phyloP scores from a whole-genome alignment of 768 basidiomycete genomes.

The Megacollybia marginata region DNA sequence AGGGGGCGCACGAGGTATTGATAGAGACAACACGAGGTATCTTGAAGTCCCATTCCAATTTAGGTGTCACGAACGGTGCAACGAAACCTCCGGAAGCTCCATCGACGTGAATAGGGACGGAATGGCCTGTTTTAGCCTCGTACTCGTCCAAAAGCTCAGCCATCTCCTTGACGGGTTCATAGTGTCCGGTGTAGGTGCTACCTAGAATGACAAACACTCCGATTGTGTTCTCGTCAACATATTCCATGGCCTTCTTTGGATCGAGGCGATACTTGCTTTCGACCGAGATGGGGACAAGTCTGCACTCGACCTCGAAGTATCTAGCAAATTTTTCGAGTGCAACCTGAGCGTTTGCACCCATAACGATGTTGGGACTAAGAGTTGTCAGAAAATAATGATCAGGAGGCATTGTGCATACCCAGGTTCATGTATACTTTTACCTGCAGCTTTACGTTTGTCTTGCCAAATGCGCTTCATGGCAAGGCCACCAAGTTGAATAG shows the following conservation, averaged over 20 bases:
- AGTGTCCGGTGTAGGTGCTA: constrained; percentile 61
- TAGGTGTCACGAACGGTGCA: constrained; percentile 21
- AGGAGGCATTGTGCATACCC: constrained; percentile 34
- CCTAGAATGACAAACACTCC: constrained; percentile 52
- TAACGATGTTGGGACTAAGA: constrained; percentile 51
- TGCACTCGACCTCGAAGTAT: constrained; percentile 63
- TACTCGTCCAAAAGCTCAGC: constrained; percentile 62
- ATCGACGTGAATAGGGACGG: constrained; percentile 66
- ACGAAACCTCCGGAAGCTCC: constrained; percentile 30
- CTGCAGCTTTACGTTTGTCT: constrained; percentile 53
- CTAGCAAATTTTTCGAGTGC: constrained; percentile 68
- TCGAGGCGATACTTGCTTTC: constrained; percentile 50
- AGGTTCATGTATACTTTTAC: constrained; percentile 71
- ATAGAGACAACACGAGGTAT: constrained; percentile 55
- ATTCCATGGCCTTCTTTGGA: constrained; percentile 55
- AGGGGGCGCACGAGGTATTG: constrained; percentile 39
- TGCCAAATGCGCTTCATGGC: constrained; percentile 74
- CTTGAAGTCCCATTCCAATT: constrained; percentile 66
- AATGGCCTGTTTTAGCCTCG: constrained; percentile 50
- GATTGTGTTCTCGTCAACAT: constrained; percentile 70
- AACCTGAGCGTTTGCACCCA: constrained; percentile 70
- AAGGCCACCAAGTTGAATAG: constrained; percentile 67
- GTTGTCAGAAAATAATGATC: background rate
- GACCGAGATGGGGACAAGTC: constrained; percentile 42
- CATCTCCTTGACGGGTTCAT: constrained; percentile 84